Conservation (phyloP, 129 eudicot species). For the Lactuca sativa region DNA sequence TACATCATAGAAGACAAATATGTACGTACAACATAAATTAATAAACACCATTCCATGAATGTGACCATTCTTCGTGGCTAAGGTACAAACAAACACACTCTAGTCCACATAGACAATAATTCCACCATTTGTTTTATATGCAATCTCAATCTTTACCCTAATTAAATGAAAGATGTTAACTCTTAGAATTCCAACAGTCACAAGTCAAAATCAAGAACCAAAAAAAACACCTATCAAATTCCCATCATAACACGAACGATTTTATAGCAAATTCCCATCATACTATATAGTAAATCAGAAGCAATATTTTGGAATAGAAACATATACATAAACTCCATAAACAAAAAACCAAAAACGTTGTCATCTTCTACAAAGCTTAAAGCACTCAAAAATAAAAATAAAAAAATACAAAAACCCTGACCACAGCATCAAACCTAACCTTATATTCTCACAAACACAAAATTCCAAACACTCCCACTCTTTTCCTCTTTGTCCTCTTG, state of each 20-base stretch:
- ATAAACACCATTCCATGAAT: background rate
- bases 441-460: slow-evolving; percentile 38
- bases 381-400: background rate
- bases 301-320: background rate
- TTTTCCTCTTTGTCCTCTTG: slow-evolving; percentile 16
- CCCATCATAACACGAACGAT: too few relatives aligned
- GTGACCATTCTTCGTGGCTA: background rate
- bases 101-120: background rate
- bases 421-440: slow-evolving; percentile 42
- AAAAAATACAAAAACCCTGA: slow-evolving; percentile 9
- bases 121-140: background rate
- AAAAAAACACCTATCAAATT: background rate
- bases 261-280: too few relatives aligned
- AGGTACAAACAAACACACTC: background rate
- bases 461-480: slow-evolving; percentile 37
- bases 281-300: too few relatives aligned
- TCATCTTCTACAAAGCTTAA: slow-evolving; percentile 29
- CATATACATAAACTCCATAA: slow-evolving; percentile 19
- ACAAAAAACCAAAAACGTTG: slow-evolving; percentile 24
- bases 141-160: background rate
- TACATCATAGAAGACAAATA: background rate
- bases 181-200: too few relatives aligned
- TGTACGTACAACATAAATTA: too few relatives aligned
- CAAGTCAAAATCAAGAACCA: background rate
- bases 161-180: too few relatives aligned